These are phyloP conservation scores for Penicillium crustosum DNA, from an alignment of 2,329 filamentous ascomycete species.

Conservation along the genomic window DNA sequence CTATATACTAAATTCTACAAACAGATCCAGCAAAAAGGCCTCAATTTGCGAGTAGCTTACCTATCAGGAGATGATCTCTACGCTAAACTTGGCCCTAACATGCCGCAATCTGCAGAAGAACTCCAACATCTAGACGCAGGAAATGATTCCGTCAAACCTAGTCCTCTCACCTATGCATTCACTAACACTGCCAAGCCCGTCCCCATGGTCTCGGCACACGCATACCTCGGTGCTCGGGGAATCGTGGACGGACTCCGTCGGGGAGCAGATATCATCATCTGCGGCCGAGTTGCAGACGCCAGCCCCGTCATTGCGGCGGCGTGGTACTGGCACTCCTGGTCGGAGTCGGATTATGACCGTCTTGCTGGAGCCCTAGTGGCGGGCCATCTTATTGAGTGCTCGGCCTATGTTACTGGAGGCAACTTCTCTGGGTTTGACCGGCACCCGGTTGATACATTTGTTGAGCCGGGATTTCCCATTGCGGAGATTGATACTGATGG, in stretches of 20 bases:
- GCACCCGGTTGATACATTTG: slow-evolving; percentile 42
- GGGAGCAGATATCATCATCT: slow-evolving; percentile 47
- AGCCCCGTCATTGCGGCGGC: slow-evolving; percentile 58
- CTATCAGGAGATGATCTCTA: slow-evolving; percentile 50
- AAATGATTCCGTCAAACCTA: slow-evolving; percentile 39
- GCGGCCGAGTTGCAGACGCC: slow-evolving; percentile 46
- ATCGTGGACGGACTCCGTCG: slow-evolving; percentile 36
- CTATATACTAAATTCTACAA: neutral
- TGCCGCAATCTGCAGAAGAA: slow-evolving; percentile 33
- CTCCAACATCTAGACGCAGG: slow-evolving; percentile 45
- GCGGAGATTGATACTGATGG: slow-evolving; percentile 51
- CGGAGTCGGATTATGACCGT: slow-evolving; percentile 48
- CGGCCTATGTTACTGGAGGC: slow-evolving; percentile 54
- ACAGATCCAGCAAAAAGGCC: slow-evolving; percentile 36
- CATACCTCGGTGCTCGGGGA: slow-evolving; percentile 50
- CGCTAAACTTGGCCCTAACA: slow-evolving; percentile 31
- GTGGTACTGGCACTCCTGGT: slow-evolving; percentile 58
- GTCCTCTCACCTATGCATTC: slow-evolving; percentile 41
- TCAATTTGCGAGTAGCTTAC: slow-evolving; percentile 47
- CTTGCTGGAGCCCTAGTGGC: slow-evolving; percentile 54
- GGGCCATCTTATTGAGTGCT: slow-evolving; percentile 57
- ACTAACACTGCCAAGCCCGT: slow-evolving; percentile 42
- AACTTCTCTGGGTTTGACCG: slow-evolving; percentile 54
- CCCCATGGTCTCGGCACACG: slow-evolving; percentile 46
- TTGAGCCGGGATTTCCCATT: slow-evolving; percentile 51